phyloP scores from a whole-genome alignment of 495 filamentous ascomycete genomes.

The Penicillium taxi region DNA sequence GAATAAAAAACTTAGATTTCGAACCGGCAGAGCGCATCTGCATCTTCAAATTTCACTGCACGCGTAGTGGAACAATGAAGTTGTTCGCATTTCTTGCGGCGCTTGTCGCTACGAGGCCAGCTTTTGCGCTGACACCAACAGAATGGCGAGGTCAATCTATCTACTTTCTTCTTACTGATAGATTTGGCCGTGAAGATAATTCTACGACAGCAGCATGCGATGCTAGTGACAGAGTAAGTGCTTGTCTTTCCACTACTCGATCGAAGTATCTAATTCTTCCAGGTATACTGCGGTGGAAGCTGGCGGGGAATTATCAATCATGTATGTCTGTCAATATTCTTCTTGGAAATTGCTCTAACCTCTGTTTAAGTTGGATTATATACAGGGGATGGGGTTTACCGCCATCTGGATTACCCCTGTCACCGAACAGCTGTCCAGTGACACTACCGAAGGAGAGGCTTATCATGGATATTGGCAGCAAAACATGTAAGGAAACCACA shows the following conservation, averaged over 20 bases:
- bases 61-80: background rate
- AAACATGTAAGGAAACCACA: slow-evolving; percentile 43
- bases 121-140: slow-evolving; percentile 30
- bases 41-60: background rate
- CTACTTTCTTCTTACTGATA: slow-evolving; percentile 69
- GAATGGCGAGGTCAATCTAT: slow-evolving; percentile 59
- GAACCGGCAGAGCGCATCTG: too few relatives aligned
- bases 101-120: slow-evolving; percentile 9
- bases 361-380: slow-evolving; percentile 34
- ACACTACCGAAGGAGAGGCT: slow-evolving; percentile 45
- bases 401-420: slow-evolving; percentile 80
- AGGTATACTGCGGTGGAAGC: slow-evolving; percentile 66
- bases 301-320: slow-evolving; percentile 66
- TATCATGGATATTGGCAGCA: slow-evolving; percentile 77
- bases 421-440: slow-evolving; percentile 49
- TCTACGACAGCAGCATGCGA: slow-evolving; percentile 51
- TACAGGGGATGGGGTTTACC: slow-evolving; percentile 73
- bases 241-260: background rate
- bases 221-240: slow-evolving; percentile 31
- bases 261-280: background rate
- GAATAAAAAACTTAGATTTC: too few relatives aligned
- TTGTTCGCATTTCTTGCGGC: background rate
- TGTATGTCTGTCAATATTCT: slow-evolving; percentile 24
- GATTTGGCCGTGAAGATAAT: slow-evolving; percentile 60
- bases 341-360: background rate